Conservation (phyloP, 2,329 filamentous ascomycete genomes). For the Clonostachys rosea region DNA sequence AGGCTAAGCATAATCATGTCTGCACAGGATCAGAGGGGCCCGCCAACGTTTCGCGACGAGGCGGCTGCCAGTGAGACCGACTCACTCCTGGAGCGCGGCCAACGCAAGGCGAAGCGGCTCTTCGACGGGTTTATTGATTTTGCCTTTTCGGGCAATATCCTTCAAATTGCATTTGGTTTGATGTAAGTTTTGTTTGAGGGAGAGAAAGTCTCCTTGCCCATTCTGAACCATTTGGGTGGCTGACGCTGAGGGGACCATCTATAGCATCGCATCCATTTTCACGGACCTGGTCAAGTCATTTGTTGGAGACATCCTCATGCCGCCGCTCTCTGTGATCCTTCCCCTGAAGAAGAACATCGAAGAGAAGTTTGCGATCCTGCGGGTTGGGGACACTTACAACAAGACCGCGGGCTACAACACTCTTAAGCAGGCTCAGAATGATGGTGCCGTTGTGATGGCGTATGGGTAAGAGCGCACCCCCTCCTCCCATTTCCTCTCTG, state of each 20-base stretch:
- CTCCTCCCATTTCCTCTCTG: neutral
- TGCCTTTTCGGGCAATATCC: slow-evolving; percentile 68
- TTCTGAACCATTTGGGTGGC: neutral
- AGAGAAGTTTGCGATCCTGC: slow-evolving; percentile 67
- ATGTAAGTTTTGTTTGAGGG: slow-evolving; percentile 44
- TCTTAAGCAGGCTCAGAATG: slow-evolving; percentile 60
- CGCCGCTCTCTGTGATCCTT: slow-evolving; percentile 63
- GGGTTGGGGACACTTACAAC: slow-evolving; percentile 48
- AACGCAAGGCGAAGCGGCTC: slow-evolving; percentile 40
- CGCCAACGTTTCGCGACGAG: slow-evolving; percentile 18
- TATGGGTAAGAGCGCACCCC: slow-evolving; percentile 49
- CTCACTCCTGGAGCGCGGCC: slow-evolving; percentile 39
- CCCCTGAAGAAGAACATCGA: slow-evolving; percentile 68
- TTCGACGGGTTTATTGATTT: slow-evolving; percentile 68
- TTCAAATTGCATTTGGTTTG: slow-evolving; percentile 71
- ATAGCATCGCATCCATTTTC: slow-evolving; percentile 64
- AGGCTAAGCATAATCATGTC: too few relatives aligned
- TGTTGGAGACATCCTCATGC: slow-evolving; percentile 66
- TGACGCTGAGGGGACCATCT: neutral
- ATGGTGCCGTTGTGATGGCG: slow-evolving; percentile 68
- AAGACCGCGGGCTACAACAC: slow-evolving; percentile 62
- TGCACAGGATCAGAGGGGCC: neutral
- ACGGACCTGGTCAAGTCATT: slow-evolving; percentile 69
- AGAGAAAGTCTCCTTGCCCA: neutral
- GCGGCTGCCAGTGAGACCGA: slow-evolving; percentile 26